Evolutionary conservation across 2,329 filamentous ascomycete genomes (phyloP).

Genomic region (Colletotrichum spaethianum): DNA sequence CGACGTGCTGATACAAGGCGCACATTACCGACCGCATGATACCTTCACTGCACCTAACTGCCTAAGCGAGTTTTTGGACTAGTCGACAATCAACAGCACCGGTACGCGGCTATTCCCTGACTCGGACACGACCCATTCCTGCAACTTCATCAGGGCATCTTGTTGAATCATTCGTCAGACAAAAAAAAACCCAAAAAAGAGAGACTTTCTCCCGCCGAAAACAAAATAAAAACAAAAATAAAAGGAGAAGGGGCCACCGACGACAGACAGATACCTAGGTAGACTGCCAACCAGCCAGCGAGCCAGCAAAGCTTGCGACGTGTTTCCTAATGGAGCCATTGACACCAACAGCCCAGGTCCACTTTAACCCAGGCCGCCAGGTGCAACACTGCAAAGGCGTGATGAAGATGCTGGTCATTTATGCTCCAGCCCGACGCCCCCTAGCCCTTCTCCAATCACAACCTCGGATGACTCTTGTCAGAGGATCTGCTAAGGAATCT

Average conservation of each 20-base stretch:
- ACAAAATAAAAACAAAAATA: slow-evolving; percentile 8
- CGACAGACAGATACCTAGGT: slow-evolving; percentile 5
- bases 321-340: slow-evolving; percentile 34
- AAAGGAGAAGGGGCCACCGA: slow-evolving; percentile 9
- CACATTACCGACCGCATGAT: neutral
- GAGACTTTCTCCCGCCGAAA: slow-evolving; percentile 15
- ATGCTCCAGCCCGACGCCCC: slow-evolving; percentile 35
- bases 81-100: neutral
- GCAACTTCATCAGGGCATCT: slow-evolving; percentile 9
- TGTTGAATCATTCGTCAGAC: slow-evolving; percentile 29
- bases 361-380: slow-evolving; percentile 27
- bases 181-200: no score
- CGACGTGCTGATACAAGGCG: slow-evolving; percentile 5
- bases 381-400: slow-evolving; percentile 32
- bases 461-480: slow-evolving; percentile 39
- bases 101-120: slow-evolving; percentile 8
- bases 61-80: neutral
- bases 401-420: slow-evolving; percentile 38
- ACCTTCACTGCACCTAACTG: neutral
- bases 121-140: slow-evolving; percentile 23
- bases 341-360: slow-evolving; percentile 33
- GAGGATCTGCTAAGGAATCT: slow-evolving; percentile 38
- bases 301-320: slow-evolving; percentile 35
- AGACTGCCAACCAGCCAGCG: neutral
- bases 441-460: slow-evolving; percentile 31